Percentiles rank a stretch among this genome's conserved stretches.
Conservation (phyloP, 2,329 filamentous ascomycete genomes). For the Xylariaceae sp. region DNA sequence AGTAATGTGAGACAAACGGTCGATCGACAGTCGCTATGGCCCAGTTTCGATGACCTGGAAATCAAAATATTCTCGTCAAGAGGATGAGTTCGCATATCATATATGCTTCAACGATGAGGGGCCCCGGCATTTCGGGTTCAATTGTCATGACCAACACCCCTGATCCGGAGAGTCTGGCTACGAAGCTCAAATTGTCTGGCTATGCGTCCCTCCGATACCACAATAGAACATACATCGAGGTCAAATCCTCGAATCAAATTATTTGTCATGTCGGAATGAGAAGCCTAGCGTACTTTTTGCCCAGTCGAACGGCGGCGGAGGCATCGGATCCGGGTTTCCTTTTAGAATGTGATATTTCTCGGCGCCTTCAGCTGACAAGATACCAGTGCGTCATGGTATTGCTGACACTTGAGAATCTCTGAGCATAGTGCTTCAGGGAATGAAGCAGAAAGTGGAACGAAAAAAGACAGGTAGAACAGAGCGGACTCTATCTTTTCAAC, state of each 20-base stretch:
- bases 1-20: neutral
- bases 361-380: neutral
- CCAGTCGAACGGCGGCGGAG: conserved; percentile 20
- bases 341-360: conserved; percentile 18
- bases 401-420: neutral
- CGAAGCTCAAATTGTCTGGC: neutral
- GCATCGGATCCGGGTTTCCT: conserved; percentile 24
- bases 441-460: too few species aligned
- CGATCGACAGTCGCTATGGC: neutral
- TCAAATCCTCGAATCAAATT: neutral
- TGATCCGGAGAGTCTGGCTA: conserved; percentile 1
- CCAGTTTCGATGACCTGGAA: too few species aligned
- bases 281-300: conserved; percentile 9
- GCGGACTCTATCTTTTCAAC: too few species aligned
- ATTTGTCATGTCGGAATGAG: conserved; percentile 2
- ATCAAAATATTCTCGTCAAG: neutral
- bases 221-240: neutral
- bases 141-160: neutral
- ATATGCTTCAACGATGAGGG: conserved; percentile 3
- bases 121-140: neutral
- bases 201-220: conserved; percentile 6
- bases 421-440: neutral
- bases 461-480: too few species aligned
- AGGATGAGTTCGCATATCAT: neutral
- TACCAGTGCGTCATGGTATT: neutral